Percentiles rank a stretch among this genome's conserved stretches.
Conservation (phyloP, 257 asterid genomes). For the Solanum sejunctum region DNA sequence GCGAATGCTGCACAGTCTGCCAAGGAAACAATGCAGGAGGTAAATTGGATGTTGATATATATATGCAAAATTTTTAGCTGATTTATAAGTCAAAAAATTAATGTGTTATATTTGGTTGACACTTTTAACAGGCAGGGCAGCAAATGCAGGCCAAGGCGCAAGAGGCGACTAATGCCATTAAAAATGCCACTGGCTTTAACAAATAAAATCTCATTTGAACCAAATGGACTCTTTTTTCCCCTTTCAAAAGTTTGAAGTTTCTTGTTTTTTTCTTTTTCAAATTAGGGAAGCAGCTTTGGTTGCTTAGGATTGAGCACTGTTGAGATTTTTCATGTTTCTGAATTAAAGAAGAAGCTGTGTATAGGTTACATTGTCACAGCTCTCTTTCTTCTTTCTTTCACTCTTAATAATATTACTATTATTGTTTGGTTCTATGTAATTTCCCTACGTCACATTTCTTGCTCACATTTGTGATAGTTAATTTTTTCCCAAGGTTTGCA, state of each 20-base stretch:
- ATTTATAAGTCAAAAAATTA: neutral
- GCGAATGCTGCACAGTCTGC: constrained; percentile 24
- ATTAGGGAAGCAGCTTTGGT: neutral
- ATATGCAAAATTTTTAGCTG: neutral
- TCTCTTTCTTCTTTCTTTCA: neutral
- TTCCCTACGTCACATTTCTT: neutral
- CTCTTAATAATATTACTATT: neutral
- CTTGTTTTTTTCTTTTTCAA: neutral
- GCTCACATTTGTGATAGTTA: neutral
- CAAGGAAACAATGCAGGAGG: constrained; percentile 19
- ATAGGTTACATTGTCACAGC: neutral
- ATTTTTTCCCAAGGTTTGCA: too few relatives aligned
- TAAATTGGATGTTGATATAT: neutral
- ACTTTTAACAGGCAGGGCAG: constrained; percentile 10
- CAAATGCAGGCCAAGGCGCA: constrained; percentile 19
- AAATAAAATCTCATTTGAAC: neutral
- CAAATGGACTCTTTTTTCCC: neutral
- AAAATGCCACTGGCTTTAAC: constrained; percentile 20
- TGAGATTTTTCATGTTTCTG: neutral
- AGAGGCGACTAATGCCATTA: constrained; percentile 25
- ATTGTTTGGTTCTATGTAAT: neutral
- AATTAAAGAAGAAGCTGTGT: neutral
- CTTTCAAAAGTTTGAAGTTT: neutral
- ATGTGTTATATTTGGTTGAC: neutral
- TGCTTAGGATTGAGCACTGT: neutral